Evolutionary conservation across 805 yeast genomes (phyloP), one percentile per base, ranked within the genome.

Genomic region (Lipomyces yamanashiensis): DNA sequence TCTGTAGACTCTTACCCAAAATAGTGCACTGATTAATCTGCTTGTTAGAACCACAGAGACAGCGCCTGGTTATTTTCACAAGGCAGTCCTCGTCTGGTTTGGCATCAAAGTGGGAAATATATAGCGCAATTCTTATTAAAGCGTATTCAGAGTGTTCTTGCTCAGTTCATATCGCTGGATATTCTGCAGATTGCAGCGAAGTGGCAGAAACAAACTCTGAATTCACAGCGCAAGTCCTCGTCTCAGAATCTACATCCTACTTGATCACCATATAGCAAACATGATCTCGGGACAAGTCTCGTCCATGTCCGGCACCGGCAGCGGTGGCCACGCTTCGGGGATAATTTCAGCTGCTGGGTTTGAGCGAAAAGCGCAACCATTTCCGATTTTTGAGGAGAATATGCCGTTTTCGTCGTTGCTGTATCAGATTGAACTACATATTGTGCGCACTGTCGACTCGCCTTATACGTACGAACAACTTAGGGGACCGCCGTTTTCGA

Each of bases 401-500:
- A 52, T 71, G 64, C 66, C 67, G 21, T 71, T 71, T 52, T 70
- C 67, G 13, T 64, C 73, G 19, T 61, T 72, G 37, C 64, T 72
- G 23, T 66, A 62, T 59, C 67, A 61, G 33, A 67, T 73, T 37
- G 74, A 70, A 58, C 63, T 70, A 2, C 66, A 63, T 54, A 70
- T 73, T 28, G 67, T 66, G 23, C 52, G 61, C 12, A 69, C 70
- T 9, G 66, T 73, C 15, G 72, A 70, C 43, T 65, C 73, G 28
- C 74, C 74, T 15, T 73, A 73, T 59, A 53, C 76, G 13, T 70
- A 65, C 48, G 71, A 72, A 34, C 75, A 73, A 61, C 64, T 73
- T 43, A 54, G 67, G 5, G 69, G 70, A 12, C 62, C 74, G 34
- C 71, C 74, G 34, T 54, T 71, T 17, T 67, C 71, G 12, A 34